Percentiles rank a stretch among this genome's conserved stretches.
Evolutionary conservation across 2,329 filamentous ascomycete genomes (phyloP).

Genomic region (Trichoderma breve): DNA sequence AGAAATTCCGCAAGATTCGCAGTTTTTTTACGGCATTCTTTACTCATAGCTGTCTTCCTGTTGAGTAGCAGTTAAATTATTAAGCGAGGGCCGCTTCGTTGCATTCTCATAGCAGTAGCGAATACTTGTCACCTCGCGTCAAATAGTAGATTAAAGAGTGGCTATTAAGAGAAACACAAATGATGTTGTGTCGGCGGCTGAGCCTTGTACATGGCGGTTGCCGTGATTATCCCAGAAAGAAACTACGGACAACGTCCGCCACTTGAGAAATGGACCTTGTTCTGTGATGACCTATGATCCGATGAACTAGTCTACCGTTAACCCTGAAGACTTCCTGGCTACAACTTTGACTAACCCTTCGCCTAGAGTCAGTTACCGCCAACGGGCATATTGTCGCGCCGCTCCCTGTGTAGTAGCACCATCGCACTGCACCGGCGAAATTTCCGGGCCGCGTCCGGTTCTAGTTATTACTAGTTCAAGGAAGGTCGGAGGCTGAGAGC

Average conservation of each 20-base stretch:
- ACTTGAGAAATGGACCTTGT: not conserved
- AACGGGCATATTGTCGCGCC: not conserved
- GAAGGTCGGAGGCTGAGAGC: not conserved
- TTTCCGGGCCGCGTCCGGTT: not conserved
- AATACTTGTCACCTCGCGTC: not conserved
- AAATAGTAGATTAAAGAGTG: not conserved
- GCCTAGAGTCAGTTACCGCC: not conserved
- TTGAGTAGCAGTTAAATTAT: not conserved
- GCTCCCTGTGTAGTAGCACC: not conserved
- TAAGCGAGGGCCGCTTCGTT: not conserved
- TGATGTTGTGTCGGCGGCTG: not conserved
- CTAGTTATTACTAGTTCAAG: not conserved
- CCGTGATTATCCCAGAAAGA: not conserved
- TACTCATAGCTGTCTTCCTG: not conserved
- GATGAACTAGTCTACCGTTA: not conserved
- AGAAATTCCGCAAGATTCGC: not conserved
- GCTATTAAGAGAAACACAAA: not conserved
- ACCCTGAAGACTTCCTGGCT: not conserved
- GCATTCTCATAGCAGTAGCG: not conserved
- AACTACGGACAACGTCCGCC: not conserved
- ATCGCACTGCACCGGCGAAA: not conserved
- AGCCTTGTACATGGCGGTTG: not conserved
- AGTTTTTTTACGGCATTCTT: not conserved
- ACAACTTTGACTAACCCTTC: not conserved
- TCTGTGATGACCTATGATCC: not conserved